These are phyloP conservation scores for Verticillium tricorpus DNA, from an alignment of 2,329 filamentous ascomycete genomes.

Conservation along the genomic window DNA sequence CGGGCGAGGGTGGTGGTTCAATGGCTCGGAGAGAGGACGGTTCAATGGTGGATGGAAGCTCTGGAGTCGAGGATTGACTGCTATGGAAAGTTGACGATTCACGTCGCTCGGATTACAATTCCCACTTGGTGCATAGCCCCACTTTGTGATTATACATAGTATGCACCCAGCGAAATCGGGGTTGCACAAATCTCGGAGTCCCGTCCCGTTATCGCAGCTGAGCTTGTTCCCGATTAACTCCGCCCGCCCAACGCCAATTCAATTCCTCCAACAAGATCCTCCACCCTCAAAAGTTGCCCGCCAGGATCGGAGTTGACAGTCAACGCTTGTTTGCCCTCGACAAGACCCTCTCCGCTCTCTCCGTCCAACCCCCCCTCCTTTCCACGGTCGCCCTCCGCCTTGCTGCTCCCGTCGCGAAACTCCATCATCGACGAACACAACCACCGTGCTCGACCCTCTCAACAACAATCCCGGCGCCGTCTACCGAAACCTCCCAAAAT, in stretches of 20 bases:
- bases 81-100: background rate
- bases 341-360: constrained; percentile 7
- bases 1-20: background rate
- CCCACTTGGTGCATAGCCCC: background rate
- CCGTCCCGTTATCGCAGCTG: background rate
- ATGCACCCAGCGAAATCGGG: background rate
- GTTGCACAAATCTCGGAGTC: background rate
- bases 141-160: background rate
- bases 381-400: background rate
- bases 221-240: background rate
- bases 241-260: background rate
- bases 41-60: background rate
- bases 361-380: background rate
- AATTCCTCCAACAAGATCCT: background rate
- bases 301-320: background rate
- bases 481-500: constrained; percentile 22
- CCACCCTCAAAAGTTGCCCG: background rate
- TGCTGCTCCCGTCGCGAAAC: background rate
- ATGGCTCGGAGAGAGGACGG: background rate
- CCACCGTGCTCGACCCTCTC: background rate
- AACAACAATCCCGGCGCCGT: background rate
- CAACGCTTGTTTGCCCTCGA: constrained; percentile 1
- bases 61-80: background rate
- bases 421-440: background rate
- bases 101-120: background rate